Conservation (phyloP, 345 rosid genomes). For the Eucalyptus microcorys region DNA sequence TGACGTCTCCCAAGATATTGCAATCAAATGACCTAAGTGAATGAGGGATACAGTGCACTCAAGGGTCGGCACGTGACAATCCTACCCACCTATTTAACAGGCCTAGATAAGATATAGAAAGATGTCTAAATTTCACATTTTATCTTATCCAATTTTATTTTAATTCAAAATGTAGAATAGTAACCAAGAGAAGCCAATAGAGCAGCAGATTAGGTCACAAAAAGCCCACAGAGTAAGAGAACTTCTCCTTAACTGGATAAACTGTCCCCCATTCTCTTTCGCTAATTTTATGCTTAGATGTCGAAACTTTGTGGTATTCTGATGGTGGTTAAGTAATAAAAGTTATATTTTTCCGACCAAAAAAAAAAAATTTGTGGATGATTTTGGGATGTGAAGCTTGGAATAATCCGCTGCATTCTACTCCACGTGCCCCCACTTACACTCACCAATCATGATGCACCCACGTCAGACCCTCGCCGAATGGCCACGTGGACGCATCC, state of each 20-base stretch:
- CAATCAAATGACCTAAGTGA: no score
- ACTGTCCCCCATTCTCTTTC: no score
- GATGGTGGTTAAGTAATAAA: no score
- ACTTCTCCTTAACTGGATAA: no score
- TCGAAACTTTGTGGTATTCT: no score
- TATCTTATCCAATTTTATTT: not conserved
- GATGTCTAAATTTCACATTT: not conserved
- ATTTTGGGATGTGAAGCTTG: not conserved
- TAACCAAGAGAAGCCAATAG: no score
- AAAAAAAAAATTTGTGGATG: no score
- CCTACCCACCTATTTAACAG: accelerated
- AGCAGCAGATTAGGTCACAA: no score
- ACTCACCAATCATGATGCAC: not conserved
- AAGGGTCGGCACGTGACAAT: accelerated
- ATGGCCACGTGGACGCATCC: not conserved
- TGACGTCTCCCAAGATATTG: accelerated
- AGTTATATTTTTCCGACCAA: no score
- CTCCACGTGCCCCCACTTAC: not conserved
- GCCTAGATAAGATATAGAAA: not conserved
- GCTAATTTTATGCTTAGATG: no score
- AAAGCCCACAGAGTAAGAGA: no score
- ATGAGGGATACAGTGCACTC: no score
- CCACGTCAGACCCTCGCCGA: not conserved
- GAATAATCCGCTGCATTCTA: not conserved
- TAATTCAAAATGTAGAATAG: not conserved